Conservation (phyloP, 2,329 filamentous ascomycete genomes). For the Nothophaeocryptopus gaeumannii region DNA sequence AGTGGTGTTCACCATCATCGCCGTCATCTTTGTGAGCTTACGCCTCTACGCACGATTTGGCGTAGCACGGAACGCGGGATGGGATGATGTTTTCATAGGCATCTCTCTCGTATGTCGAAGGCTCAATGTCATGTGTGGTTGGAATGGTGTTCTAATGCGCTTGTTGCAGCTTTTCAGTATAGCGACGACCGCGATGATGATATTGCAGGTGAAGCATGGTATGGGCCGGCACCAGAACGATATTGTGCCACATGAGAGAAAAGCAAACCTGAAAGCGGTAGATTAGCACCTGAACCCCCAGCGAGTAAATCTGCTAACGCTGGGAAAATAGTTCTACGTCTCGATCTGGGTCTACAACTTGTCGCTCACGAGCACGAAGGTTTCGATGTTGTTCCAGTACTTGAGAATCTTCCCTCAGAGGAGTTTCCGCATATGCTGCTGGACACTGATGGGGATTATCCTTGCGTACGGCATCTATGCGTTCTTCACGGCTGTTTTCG, state of each 20-base stretch:
- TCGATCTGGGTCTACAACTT: constrained; percentile 37
- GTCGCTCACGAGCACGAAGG: constrained; percentile 41
- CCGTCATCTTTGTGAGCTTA: constrained; percentile 17
- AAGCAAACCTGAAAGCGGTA: constrained; percentile 23
- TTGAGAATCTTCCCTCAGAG: constrained; percentile 46
- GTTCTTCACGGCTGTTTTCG: constrained; percentile 40
- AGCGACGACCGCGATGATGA: constrained; percentile 17
- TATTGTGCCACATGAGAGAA: constrained; percentile 12
- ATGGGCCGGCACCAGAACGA: constrained; percentile 21
- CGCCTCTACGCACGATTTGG: constrained; percentile 24
- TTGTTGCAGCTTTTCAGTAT: constrained; percentile 16
- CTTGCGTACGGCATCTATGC: constrained; percentile 33
- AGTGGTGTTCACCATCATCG: constrained; percentile 22
- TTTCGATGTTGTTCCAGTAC: constrained; percentile 49
- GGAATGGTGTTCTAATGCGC: too few relatives aligned
- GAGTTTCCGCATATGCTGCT: constrained; percentile 35
- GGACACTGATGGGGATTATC: constrained; percentile 33
- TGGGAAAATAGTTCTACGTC: constrained; percentile 17
- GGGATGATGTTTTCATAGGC: constrained; percentile 26
- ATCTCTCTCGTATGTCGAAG: constrained; percentile 16
- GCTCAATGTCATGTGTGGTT: too few relatives aligned
- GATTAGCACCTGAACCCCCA: not conserved
- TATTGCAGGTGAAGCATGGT: constrained; percentile 23
- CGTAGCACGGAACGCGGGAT: constrained; percentile 22
- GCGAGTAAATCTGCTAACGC: not conserved